Evolutionary conservation across 1,284 basidiomycete species (phyloP).

Genomic region (Ustilago crameri): DNA sequence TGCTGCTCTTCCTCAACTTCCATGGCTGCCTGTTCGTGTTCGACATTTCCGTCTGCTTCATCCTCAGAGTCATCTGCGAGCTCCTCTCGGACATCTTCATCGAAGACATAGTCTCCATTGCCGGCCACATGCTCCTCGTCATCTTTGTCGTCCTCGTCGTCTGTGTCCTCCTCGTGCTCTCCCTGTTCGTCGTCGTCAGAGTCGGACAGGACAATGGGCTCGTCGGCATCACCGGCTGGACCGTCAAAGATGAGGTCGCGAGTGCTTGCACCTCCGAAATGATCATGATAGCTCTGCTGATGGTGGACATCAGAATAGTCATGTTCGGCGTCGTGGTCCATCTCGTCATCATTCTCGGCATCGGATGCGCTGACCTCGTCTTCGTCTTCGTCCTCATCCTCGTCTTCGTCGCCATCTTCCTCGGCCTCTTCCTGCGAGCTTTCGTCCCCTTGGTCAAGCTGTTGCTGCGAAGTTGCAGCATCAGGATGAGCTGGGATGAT

Average conservation of each 20-base stretch:
- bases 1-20: not conserved
- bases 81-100: constrained; percentile 11
- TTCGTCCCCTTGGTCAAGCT: constrained; percentile 2
- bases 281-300: constrained; percentile 11
- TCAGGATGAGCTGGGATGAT: constrained; percentile 25
- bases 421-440: constrained; percentile 1
- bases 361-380: not conserved
- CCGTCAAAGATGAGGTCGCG: constrained; percentile 31
- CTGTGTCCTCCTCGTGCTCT: constrained; percentile 7
- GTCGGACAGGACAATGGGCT: constrained; percentile 48
- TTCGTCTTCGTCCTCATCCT: constrained; percentile 4
- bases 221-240: constrained; percentile 33
- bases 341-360: constrained; percentile 14
- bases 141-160: constrained; percentile 1
- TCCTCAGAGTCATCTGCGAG: constrained; percentile 6
- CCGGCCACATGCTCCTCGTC: not conserved
- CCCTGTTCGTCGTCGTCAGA: constrained; percentile 14
- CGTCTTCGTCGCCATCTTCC: constrained; percentile 3
- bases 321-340: constrained; percentile 10
- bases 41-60: not conserved
- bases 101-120: not conserved
- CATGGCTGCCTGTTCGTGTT: not conserved
- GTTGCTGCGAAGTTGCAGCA: not conserved
- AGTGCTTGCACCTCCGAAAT: constrained; percentile 9
- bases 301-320: constrained; percentile 7